Conservation (phyloP, 2,329 filamentous ascomycete species). For the Graphilbum ipis-grandicollis region DNA sequence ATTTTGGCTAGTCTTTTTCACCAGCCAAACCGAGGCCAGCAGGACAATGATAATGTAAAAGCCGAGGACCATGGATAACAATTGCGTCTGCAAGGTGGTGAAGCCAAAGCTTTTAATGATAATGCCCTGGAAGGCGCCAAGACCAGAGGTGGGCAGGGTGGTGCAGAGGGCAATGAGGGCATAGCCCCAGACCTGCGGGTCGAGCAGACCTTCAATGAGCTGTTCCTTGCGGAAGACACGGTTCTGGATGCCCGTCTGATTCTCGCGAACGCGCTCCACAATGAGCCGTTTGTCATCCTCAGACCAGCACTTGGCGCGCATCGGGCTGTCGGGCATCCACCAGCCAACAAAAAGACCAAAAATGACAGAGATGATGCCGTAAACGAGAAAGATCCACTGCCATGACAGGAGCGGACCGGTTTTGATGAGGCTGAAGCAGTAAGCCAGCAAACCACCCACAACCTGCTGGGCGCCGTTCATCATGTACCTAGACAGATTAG, state of each 20-base stretch:
- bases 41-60: constrained; percentile 57
- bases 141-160: constrained; percentile 53
- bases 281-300: constrained; percentile 48
- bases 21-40: constrained; percentile 44
- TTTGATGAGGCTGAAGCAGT: constrained; percentile 39
- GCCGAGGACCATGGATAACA: constrained; percentile 59
- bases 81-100: constrained; percentile 46
- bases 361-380: constrained; percentile 44
- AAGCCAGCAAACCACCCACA: constrained; percentile 52
- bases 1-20: constrained; percentile 53
- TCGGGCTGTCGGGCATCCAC: constrained; percentile 52
- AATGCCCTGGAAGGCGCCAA: constrained; percentile 58
- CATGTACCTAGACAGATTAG: constrained; percentile 30
- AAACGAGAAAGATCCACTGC: constrained; percentile 52
- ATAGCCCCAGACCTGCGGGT: constrained; percentile 52
- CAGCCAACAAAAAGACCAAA: constrained; percentile 47
- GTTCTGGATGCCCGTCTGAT: constrained; percentile 46
- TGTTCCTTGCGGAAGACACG: constrained; percentile 27
- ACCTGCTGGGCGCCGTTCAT: constrained; percentile 63
- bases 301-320: constrained; percentile 52
- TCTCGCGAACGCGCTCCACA: constrained; percentile 40
- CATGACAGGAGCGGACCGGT: constrained; percentile 39
- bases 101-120: constrained; percentile 58
- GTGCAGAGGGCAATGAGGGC: constrained; percentile 51
- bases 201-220: constrained; percentile 32